These are phyloP conservation scores for Penicillium italicum DNA, from an alignment of 2,329 filamentous ascomycete species.

Conservation along the genomic window DNA sequence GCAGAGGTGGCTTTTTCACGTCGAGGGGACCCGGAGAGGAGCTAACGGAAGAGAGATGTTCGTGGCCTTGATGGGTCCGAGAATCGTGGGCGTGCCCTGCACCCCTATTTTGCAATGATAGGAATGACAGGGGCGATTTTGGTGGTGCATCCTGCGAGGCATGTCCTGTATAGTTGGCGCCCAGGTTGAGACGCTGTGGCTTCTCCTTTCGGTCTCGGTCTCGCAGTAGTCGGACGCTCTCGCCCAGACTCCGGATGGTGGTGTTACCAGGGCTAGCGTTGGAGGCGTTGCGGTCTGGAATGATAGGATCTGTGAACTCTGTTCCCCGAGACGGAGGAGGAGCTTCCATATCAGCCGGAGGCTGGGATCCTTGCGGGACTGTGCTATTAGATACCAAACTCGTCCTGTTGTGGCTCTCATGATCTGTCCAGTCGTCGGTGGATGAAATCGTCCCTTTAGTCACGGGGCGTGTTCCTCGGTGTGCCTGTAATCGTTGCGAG, in stretches of 20 bases:
- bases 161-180: constrained; percentile 56
- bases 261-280: constrained; percentile 66
- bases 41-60: constrained; percentile 77
- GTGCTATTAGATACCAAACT: constrained; percentile 58
- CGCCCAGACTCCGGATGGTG: constrained; percentile 63
- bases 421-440: constrained; percentile 45
- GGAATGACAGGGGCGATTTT: constrained; percentile 74
- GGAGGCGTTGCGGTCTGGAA: constrained; percentile 65
- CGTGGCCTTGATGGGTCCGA: constrained; percentile 73
- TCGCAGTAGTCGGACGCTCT: constrained; percentile 76
- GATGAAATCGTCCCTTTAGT: constrained; percentile 34
- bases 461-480: constrained; percentile 61
- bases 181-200: constrained; percentile 53
- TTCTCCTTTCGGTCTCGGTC: constrained; percentile 43
- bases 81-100: constrained; percentile 51
- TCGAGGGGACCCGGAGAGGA: constrained; percentile 66
- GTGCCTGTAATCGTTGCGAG: constrained; percentile 87
- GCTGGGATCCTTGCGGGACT: constrained; percentile 36
- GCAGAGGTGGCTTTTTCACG: constrained; percentile 39
- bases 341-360: constrained; percentile 47
- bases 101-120: constrained; percentile 56
- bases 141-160: constrained; percentile 57
- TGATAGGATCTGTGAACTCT: constrained; percentile 71
- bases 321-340: constrained; percentile 77
- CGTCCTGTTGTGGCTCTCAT: constrained; percentile 52